Evolutionary conservation across 805 yeast genomes (phyloP), one percentile per base, ranked within the genome.

Genomic region (Sugiyamaella chiloensis): DNA sequence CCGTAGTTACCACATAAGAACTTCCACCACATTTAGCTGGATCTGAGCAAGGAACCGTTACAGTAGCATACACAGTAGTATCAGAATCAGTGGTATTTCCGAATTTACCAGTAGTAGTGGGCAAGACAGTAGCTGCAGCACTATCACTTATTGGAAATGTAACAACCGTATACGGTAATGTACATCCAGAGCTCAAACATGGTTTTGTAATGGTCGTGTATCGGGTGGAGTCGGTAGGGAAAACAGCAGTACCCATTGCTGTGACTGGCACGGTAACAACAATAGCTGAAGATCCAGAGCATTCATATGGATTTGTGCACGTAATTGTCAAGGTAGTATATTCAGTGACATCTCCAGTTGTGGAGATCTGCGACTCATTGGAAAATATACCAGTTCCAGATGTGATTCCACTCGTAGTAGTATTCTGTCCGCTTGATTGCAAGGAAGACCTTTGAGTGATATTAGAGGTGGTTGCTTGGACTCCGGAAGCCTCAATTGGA

Each of bases 11-110:
- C 17, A 35, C 19, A 31, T 16, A 27, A 3, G 43, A 31, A n/a
- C 11, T 9, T 2, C 31, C 23, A 6, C 24, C 24, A 29, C 44
- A 19, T 5, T 16, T 29, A 6, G 43, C 17, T 16, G 36, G 30
- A 9, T 31, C n/a, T 7, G 45, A 30, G 37, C 53, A 50, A 11
- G 44, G 44, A 19, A 50, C 32, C 3, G 52, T 49, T 39, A 40
- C 43, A 7, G 50, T 42, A 7, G 44, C 40, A 31, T 35, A 11
- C n/a, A n/a, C n/a, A n/a, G n/a, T n/a, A n/a, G n/a, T n/a, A n/a
- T n/a, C n/a, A n/a, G n/a, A n/a, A n/a, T n/a, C n/a, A n/a, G n/a
- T n/a, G n/a, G n/a, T n/a, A n/a, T n/a, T n/a, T n/a, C n/a, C n/a
- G n/a, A n/a, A n/a, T n/a, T n/a, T n/a, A n/a, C n/a, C n/a, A n/a